Percentiles rank a stretch among this genome's conserved stretches.
Conservation (phyloP, 805 yeast species). For the Barnettozyma vustinii region DNA sequence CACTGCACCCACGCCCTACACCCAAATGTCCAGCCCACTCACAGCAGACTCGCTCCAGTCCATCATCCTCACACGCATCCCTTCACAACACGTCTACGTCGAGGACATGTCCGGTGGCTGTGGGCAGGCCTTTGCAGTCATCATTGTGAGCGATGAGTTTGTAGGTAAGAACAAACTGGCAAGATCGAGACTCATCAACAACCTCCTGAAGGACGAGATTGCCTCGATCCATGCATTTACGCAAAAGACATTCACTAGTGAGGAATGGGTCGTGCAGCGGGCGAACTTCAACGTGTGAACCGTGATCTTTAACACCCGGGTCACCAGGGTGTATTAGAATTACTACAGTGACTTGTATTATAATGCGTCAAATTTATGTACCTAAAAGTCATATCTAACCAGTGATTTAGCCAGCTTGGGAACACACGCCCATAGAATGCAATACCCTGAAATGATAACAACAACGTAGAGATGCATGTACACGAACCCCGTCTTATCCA, state of each 20-base stretch:
- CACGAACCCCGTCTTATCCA: slow-evolving; percentile 24
- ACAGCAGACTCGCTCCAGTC: slow-evolving; percentile 6
- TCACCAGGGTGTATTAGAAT: too few relatives aligned
- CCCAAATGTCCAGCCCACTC: slow-evolving; percentile 5
- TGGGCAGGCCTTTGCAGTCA: slow-evolving; percentile 95
- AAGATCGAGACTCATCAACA: slow-evolving; percentile 84
- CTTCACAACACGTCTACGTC: slow-evolving; percentile 49
- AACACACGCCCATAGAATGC: slow-evolving; percentile 7
- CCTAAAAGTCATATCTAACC: slow-evolving; percentile 6
- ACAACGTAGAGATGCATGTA: slow-evolving; percentile 23
- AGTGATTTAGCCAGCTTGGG: slow-evolving; percentile 7
- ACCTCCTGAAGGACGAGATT: slow-evolving; percentile 76
- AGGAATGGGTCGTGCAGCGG: slow-evolving; percentile 61
- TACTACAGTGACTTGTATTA: too few relatives aligned
- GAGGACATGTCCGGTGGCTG: slow-evolving; percentile 80
- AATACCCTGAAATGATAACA: slow-evolving; percentile 7
- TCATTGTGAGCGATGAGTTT: slow-evolving; percentile 72
- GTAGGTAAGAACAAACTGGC: slow-evolving; percentile 76
- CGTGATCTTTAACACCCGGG: too few relatives aligned
- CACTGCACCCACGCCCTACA: background rate
- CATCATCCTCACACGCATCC: slow-evolving; percentile 8
- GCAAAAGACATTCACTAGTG: slow-evolving; percentile 81
- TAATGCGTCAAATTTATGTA: background rate
- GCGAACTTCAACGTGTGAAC: slow-evolving; percentile 18
- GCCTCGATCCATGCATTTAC: slow-evolving; percentile 91